phyloP scores from a whole-genome alignment of 1,284 basidiomycete species.

The Bondarzewia mesenterica region DNA sequence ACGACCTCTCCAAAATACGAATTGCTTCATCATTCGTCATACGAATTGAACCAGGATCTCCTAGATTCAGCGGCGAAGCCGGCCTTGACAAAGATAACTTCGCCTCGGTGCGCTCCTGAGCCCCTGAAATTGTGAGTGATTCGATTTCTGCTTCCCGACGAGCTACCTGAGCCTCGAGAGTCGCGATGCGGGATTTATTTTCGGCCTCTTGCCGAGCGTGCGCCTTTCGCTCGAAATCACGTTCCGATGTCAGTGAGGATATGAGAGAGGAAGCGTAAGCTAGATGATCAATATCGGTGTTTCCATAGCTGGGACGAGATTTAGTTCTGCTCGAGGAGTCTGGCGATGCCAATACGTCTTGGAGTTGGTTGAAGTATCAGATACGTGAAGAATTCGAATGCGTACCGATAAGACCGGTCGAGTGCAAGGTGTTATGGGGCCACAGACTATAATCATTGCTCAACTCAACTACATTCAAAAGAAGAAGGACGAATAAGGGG shows the following conservation, averaged over 20 bases:
- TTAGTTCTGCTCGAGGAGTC: background rate
- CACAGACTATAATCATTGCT: conserved; percentile 42
- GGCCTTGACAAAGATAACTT: background rate
- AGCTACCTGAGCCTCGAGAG: conserved; percentile 9
- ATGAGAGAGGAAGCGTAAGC: conserved; percentile 37
- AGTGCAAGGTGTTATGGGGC: conserved; percentile 40
- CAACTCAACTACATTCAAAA: conserved; percentile 37
- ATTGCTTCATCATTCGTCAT: conserved; percentile 30
- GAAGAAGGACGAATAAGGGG: conserved; percentile 9
- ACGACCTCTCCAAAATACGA: conserved; percentile 29
- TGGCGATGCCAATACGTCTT: no score
- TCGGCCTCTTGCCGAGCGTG: conserved; percentile 43
- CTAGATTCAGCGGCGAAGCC: background rate
- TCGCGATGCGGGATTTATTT: conserved; percentile 29
- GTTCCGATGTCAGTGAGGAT: conserved; percentile 31
- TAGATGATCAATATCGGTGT: conserved; percentile 11
- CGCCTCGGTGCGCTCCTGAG: background rate
- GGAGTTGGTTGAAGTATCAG: background rate
- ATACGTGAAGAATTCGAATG: background rate
- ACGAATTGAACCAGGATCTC: background rate
- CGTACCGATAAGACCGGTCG: conserved; percentile 37
- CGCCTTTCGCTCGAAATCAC: conserved; percentile 35
- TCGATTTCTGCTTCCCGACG: conserved; percentile 5
- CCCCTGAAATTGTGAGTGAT: background rate
- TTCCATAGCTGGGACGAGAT: background rate